Base-by-base conservation (phyloP, 345 rosid species). In the Isatis tinctoria region DNA sequence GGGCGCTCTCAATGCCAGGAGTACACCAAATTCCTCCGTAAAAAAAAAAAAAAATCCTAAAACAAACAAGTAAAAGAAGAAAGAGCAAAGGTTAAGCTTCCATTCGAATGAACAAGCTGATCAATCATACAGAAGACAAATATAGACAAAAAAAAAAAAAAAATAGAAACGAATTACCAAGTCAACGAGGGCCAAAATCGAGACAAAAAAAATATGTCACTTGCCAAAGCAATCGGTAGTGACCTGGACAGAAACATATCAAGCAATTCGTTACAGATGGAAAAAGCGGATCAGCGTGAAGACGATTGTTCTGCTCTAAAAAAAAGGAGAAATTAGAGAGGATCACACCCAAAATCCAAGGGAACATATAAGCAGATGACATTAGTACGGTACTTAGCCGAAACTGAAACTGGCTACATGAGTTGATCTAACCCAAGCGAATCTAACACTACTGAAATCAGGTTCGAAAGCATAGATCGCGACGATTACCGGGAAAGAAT, bases 121-220 rank as follows among this genome's bases (percentile, higher is more conserved):
- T 41, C 18, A 76, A n/a, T 37, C 33, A 32, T n/a, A 49, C 13
- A 66, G 4, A 37, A 67, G 16, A 47, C 53, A 60, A 69, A 61
- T 60, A 28, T 13, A 68, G 36, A 70, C 30, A 27, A 22, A 43
- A 5, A n/a, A 14, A 40, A 30, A 39, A 30, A 18, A 35, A 41
- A 44, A 63, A 32, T 22, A 51, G 56, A 59, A 67, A 37, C 8
- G 20, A 71, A 16, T 57, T 71, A 87, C 90, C 87, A 80, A 85
- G 78, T 82, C 76, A 83, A 73, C n/a, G 74, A 41, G 67, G 37
- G 67, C 75, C 60, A 58, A 73, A 51, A 30, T 52, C 39, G 65
- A 47, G 65, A 10, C 52, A 44, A 35, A 45, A 49, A 7, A 41
- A 13, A 32, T 28, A 22, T 10, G 35, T 54, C 60, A 54, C 4